phyloP scores from a whole-genome alignment of 2,329 filamentous ascomycete genomes.

The Trichoderma citrinoviride region DNA sequence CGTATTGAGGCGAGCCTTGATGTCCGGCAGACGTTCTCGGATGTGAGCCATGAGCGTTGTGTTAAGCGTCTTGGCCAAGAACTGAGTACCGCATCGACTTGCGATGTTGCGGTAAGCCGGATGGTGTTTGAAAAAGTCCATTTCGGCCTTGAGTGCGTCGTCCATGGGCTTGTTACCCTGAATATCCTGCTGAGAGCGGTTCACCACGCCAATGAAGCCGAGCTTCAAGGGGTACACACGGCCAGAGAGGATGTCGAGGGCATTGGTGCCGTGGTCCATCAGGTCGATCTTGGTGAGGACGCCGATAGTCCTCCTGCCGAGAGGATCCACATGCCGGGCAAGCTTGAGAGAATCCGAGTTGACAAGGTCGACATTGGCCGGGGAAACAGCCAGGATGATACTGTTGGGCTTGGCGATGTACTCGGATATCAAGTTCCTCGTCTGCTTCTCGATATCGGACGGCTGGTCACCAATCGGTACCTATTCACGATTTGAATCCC shows the following conservation, averaged over 20 bases:
- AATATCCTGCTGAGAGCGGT: constrained; percentile 97
- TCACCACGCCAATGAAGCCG: constrained; percentile 97
- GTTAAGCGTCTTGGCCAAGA: constrained; percentile 90
- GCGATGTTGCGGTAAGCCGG: constrained; percentile 97
- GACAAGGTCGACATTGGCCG: constrained; percentile 95
- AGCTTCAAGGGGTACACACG: constrained; percentile 95
- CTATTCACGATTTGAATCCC: constrained; percentile 39
- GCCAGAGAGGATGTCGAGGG: constrained; percentile 94
- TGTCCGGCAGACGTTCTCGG: constrained; percentile 90
- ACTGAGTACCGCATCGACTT: constrained; percentile 87
- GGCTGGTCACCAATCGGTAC: constrained; percentile 98
- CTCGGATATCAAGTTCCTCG: constrained; percentile 90
- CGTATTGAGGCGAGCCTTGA: constrained; percentile 96
- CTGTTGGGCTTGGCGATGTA: constrained; percentile 99
- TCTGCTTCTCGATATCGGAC: constrained; percentile 97
- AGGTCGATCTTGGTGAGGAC: constrained; percentile 95
- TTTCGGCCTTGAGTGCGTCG: constrained; percentile 83
- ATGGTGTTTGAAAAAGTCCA: constrained; percentile 95
- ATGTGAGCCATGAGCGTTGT: constrained; percentile 95
- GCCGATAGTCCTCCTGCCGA: constrained; percentile 91
- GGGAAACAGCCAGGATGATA: constrained; percentile 93
- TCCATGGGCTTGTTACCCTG: constrained; percentile 92
- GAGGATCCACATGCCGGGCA: constrained; percentile 91
- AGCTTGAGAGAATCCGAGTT: constrained; percentile 98
- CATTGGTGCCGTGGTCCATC: constrained; percentile 99